Percentiles rank a stretch among this genome's conserved stretches.
Conservation (phyloP, 129 eudicot species). For the Chrysanthemum seticuspe region DNA sequence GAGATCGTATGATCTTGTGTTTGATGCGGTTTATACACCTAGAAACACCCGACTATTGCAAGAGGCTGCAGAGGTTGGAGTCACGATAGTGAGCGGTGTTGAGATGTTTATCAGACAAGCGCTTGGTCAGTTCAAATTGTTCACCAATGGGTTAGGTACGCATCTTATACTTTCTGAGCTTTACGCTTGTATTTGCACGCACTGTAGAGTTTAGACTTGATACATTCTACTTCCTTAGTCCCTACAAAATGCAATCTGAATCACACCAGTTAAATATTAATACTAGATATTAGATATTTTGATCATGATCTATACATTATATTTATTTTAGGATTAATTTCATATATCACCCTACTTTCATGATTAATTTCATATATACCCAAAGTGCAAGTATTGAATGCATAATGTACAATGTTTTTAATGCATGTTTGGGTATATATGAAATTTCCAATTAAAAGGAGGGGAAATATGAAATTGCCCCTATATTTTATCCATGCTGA, state of each 20-base stretch:
- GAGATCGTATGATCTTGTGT: constrained; percentile 65
- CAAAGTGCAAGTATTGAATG: too few relatives aligned
- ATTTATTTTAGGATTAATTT: background rate
- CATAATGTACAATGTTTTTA: too few relatives aligned
- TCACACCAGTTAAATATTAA: background rate
- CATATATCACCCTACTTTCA: too few relatives aligned
- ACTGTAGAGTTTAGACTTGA: too few relatives aligned
- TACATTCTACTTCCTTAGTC: too few relatives aligned
- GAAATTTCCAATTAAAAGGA: too few relatives aligned
- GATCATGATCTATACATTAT: background rate
- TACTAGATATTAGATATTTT: background rate
- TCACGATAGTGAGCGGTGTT: constrained; percentile 72
- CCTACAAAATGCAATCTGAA: background rate
- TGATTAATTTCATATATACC: too few relatives aligned
- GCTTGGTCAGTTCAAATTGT: constrained; percentile 68
- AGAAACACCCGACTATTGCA: constrained; percentile 71
- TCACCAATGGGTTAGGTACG: constrained; percentile 82
- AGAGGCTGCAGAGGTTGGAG: constrained; percentile 79
- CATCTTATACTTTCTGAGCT: background rate
- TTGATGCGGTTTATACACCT: constrained; percentile 91
- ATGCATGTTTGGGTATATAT: too few relatives aligned
- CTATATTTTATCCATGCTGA: background rate
- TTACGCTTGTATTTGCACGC: too few relatives aligned
- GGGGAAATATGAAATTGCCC: too few relatives aligned
- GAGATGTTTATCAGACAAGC: constrained; percentile 93